A percentile compares a stretch with the other conserved stretches of the same genome.
These are phyloP conservation scores for Asterochloris sp. DNA, from an alignment of 139 green algal species.

Conservation along the genomic window DNA sequence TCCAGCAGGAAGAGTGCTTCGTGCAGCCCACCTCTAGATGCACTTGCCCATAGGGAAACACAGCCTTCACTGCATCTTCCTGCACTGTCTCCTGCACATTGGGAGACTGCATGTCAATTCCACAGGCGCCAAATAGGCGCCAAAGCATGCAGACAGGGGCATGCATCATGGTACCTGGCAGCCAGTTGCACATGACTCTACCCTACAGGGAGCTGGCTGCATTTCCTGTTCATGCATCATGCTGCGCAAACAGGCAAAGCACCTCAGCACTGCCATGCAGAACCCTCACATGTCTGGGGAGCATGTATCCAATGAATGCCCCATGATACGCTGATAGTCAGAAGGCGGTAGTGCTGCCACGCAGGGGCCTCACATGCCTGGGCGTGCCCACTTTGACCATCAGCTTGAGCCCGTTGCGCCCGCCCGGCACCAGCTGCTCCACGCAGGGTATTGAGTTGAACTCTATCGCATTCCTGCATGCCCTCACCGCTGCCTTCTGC, in stretches of 20 bases:
- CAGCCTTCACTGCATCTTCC: constrained; percentile 15
- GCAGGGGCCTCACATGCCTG: not conserved
- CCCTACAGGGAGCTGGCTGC: too few species aligned
- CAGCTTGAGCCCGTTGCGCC: constrained; percentile 39
- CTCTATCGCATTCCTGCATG: constrained; percentile 46
- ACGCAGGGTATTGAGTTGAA: constrained; percentile 50
- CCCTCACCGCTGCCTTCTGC: constrained; percentile 35
- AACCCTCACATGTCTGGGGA: too few species aligned
- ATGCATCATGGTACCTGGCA: too few species aligned
- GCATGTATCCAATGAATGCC: not conserved
- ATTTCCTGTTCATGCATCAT: too few species aligned
- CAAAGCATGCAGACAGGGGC: too few species aligned
- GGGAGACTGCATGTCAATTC: not conserved
- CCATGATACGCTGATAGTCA: not conserved
- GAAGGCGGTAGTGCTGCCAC: not conserved
- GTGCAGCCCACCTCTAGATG: constrained; percentile 15
- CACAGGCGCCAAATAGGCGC: too few species aligned
- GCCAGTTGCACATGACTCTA: too few species aligned
- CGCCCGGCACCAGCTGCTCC: constrained; percentile 35
- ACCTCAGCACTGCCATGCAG: too few species aligned
- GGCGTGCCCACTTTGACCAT: constrained; percentile 43
- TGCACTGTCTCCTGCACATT: constrained; percentile 26
- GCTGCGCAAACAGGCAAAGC: too few species aligned
- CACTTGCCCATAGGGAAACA: constrained; percentile 45
- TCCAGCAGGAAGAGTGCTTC: not conserved